These are phyloP conservation scores for Ampelomyces quisqualis DNA, from an alignment of 2,329 filamentous ascomycete species.

Conservation along the genomic window DNA sequence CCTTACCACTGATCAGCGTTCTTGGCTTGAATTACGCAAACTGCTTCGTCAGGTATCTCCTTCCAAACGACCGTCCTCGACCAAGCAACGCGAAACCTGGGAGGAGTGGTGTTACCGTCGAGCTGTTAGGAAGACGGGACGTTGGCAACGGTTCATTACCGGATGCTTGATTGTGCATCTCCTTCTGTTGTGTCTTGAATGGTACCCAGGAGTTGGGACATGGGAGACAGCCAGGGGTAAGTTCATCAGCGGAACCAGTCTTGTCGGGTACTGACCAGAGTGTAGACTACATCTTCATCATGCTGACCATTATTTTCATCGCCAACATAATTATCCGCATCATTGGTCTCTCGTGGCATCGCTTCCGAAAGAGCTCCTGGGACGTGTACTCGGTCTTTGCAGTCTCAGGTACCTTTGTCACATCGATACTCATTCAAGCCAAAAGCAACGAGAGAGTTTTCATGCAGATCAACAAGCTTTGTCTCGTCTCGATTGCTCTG, in stretches of 20 bases:
- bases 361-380: conserved; percentile 92
- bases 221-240: conserved; percentile 69
- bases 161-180: conserved; percentile 78
- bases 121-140: conserved; percentile 89
- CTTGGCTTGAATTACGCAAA: conserved; percentile 94
- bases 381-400: conserved; percentile 84
- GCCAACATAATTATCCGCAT: conserved; percentile 82
- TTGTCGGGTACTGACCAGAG: no score
- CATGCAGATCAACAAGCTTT: conserved; percentile 86
- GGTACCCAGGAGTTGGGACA: conserved; percentile 68
- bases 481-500: conserved; percentile 84
- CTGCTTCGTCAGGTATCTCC: conserved; percentile 88
- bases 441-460: conserved; percentile 61
- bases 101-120: conserved; percentile 93
- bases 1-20: conserved; percentile 90
- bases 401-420: conserved; percentile 77
- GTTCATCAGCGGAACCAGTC: no score
- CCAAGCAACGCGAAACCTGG: conserved; percentile 70
- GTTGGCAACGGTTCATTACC: conserved; percentile 85
- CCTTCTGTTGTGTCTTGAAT: conserved; percentile 80
- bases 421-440: conserved; percentile 73
- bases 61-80: conserved; percentile 84
- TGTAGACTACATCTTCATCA: conserved; percentile 71
- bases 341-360: conserved; percentile 83
- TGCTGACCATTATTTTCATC: conserved; percentile 79